A percentile compares a stretch with the other conserved stretches of the same genome.
These are phyloP conservation scores for Bidens hawaiensis DNA, from an alignment of 140 eudicot genomes.

Conservation along the genomic window DNA sequence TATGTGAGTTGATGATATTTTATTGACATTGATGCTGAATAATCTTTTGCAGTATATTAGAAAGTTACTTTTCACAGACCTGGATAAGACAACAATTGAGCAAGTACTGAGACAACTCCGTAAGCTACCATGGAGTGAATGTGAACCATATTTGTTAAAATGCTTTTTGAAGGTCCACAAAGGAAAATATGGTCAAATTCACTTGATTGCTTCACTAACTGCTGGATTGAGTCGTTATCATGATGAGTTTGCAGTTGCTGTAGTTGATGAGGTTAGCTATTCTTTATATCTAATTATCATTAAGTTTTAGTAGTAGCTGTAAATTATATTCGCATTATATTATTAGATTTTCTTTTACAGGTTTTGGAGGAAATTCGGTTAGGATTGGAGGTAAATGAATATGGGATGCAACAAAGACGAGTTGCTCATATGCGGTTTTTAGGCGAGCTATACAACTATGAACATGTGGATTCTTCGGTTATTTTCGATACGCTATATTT, in stretches of 20 bases:
- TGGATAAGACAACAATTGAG: constrained; percentile 88
- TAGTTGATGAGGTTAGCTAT: constrained; percentile 83
- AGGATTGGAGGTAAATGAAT: constrained; percentile 90
- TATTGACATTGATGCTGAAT: neutral
- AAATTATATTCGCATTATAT: neutral
- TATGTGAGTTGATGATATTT: neutral
- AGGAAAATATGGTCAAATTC: constrained; percentile 97
- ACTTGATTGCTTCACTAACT: constrained; percentile 91
- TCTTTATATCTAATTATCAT: neutral
- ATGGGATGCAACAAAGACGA: constrained; percentile 93
- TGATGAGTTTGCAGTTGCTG: constrained; percentile 92
- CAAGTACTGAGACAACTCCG: constrained; percentile 90
- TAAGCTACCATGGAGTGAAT: constrained; percentile 95
- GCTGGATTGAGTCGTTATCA: constrained; percentile 97
- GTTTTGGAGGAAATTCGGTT: constrained; percentile 90
- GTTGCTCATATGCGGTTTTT: constrained; percentile 93
- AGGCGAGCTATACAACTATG: constrained; percentile 96
- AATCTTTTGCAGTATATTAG: constrained; percentile 75
- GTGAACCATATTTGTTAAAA: constrained; percentile 76
- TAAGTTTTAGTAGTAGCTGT: neutral
- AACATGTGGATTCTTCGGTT: constrained; percentile 93
- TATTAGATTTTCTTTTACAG: constrained; percentile 33
- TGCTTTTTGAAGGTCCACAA: constrained; percentile 93
- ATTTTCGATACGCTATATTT: constrained; percentile 84
- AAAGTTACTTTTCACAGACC: constrained; percentile 88